Base-by-base conservation (phyloP, 179 eudicot species). In the Pouteria campechiana region DNA sequence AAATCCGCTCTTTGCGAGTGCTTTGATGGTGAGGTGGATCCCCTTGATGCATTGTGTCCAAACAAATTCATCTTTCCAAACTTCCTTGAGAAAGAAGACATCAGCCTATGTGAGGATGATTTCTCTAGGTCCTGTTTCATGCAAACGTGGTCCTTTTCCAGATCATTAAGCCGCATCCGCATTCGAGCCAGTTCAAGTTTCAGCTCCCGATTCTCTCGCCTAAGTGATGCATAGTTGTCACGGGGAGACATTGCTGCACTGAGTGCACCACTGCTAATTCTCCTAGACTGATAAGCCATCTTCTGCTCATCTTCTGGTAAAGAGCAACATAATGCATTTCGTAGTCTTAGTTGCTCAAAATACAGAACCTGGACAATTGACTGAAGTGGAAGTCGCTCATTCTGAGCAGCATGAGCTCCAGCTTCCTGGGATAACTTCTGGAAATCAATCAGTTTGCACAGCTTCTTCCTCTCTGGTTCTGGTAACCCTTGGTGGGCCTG, bases 281-380 rank as follows among this genome's bases (percentile, higher is more conserved):
- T 67, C 95, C 95, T 84, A 1, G 97, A 85, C 32, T 74, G 82
- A 35, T 81, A 76, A 68, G 67, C 65, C 5, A 88, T 89, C 63
- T 81, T 84, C 34, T 44, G 65, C 32, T 76, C 83, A n/a, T 84
- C 94, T 0, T 76, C 86, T 0, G 83, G 83, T 33, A 69, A 57
- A 13, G 95, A 79, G 55, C 74, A 63, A 22, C 57, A 71, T 29
- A 89, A 54, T 17, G 93, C 67, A 44, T 70, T 79, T n/a, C 87
- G 65, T 7, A 89, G 86, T 61, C 90, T 70, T 42, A 89, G 15
- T 70, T 85, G 95, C 62, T 85, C 93, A 4, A 67, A 69, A 31
- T 89, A 89, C 44, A 89, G 90, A 18, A 89, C 95, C 57, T 89
- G 97, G 29, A 89, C 93, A 14, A 81, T 76, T n/a, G 95, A 76